Base-by-base conservation (phyloP, 768 basidiomycete genomes). In the Hebeloma cylindrosporum region DNA sequence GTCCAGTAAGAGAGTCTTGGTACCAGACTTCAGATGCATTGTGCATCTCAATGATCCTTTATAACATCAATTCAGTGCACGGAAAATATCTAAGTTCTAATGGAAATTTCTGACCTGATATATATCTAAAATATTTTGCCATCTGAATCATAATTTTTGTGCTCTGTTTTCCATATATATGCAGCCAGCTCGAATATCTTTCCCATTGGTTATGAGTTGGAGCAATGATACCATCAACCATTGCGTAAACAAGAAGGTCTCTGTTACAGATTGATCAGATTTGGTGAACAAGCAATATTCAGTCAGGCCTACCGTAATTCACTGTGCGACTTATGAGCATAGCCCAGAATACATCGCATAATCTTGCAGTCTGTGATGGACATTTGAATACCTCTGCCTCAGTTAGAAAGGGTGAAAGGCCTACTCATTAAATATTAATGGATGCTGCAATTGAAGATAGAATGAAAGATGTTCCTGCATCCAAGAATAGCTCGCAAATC, bases 281-380 rank as follows among this genome's bases (percentile, higher is more conserved):
- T n/a, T n/a, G 11, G 20, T 39, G 13, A 11, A 37, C 27, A 11
- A 42, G 7, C 14, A 25, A 3, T 17, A 36, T 11, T 30, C 10
- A 11, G 3, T 8, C 23, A 41, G 7, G 27, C 35, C 7, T 48
- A 52, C 38, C 1, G 5, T 17, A 50, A 8, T 18, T 45, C 21
- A 10, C n/a, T 42, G 20, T 50, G 40, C 18, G 30, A 38, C 20
- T 17, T 28, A 14, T 46, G 29, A 16, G 52, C 34, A 50, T 36
- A 53, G 7, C 34, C 48, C 48, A 53, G 20, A 53, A 43, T 14
- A 41, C 49, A n/a, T 50, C 45, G 40, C 44, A 50, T 11, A 53
- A 47, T 16, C 52, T 5, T 1, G 49, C 48, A 23, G 45, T 44
- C 9, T 25, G 35, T 8, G 48, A 53, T 16, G 40, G 52, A 34